Evolutionary conservation across 164 flowering plant genomes (phyloP), one percentile per base, ranked within the genome.

Genomic region (Vitis amurensis): DNA sequence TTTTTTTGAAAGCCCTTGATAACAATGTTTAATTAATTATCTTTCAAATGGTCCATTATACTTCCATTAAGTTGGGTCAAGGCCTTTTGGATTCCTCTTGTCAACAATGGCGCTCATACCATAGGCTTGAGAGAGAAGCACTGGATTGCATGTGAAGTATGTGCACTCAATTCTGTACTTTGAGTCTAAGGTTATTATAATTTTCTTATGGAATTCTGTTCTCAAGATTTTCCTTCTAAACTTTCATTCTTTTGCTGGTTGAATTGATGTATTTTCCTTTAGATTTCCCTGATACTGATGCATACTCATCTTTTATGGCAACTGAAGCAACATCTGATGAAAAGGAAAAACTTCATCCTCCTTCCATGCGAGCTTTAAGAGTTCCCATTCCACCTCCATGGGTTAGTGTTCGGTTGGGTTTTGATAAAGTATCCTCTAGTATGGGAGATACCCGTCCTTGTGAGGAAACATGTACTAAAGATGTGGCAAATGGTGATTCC

Each of bases 61-160:
- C 89, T 95, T 17, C 98, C 98, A 13, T 62, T 95, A 48, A 84
- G 87, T 79, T 95, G 99, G 99, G 86, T 81, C 49, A 90, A 78
- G 78, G 85, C 91, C 59, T 91, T 93, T 64, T 95, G 98, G 99
- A 56, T 81, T 72, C 74, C 91, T 73, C 73, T 93, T 9, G 71
- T 91, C 56, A 79, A 83, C 67, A 78, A 72, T 67, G 98, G 98
- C 57, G 95, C 90, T 74, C 91, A 77, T 69, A 91, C 91, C 51
- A 83, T 93, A 66, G 99, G 99, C 67, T 83, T 86, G 82, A 85
- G 90, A 71, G 99, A 95, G 81, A 91, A 84, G 74, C 94, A 70
- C 59, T 93, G 97, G 99, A 68, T 93, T 81, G 87, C 98, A 52
- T 73, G 85, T 77, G 87, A 90, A 59, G 91, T 81, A 11, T 73